A percentile compares a stretch with the other conserved stretches of the same genome.
Conservation (phyloP, 257 asterid species). For the Petrea volubilis region DNA sequence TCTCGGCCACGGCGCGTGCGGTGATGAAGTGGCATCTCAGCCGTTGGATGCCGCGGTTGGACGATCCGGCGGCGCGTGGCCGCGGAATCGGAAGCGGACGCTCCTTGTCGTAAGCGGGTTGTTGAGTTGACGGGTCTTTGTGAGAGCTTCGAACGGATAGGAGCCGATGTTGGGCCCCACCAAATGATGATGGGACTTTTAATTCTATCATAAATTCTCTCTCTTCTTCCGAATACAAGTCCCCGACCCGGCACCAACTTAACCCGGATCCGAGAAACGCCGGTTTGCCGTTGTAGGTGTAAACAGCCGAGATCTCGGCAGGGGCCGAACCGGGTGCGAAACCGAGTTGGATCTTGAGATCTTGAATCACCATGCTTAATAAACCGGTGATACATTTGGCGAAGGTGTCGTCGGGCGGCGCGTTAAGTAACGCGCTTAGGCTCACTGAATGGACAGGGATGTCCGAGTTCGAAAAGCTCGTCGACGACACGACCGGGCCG, state of each 20-base stretch:
- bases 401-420: conserved; percentile 36
- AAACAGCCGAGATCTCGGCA: conserved; percentile 58
- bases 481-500: conserved; percentile 38
- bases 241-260: conserved; percentile 48
- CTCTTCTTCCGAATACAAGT: conserved; percentile 58
- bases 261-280: conserved; percentile 62
- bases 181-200: conserved; percentile 53
- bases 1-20: conserved; percentile 74
- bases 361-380: conserved; percentile 44
- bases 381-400: conserved; percentile 38
- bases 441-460: conserved; percentile 51
- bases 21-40: conserved; percentile 52
- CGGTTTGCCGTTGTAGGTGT: conserved; percentile 37
- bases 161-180: conserved; percentile 52
- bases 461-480: conserved; percentile 39
- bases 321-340: conserved; percentile 47
- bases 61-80: conserved; percentile 53
- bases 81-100: conserved; percentile 55
- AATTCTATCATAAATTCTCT: conserved; percentile 65
- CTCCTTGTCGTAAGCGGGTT: conserved; percentile 42
- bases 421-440: conserved; percentile 40
- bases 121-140: conserved; percentile 76
- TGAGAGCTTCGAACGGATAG: conserved; percentile 61
- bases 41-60: conserved; percentile 47
- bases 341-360: conserved; percentile 49